Evolutionary conservation across 2,329 filamentous ascomycete species (phyloP).

Genomic region (Dendrostoma leiphaemia): DNA sequence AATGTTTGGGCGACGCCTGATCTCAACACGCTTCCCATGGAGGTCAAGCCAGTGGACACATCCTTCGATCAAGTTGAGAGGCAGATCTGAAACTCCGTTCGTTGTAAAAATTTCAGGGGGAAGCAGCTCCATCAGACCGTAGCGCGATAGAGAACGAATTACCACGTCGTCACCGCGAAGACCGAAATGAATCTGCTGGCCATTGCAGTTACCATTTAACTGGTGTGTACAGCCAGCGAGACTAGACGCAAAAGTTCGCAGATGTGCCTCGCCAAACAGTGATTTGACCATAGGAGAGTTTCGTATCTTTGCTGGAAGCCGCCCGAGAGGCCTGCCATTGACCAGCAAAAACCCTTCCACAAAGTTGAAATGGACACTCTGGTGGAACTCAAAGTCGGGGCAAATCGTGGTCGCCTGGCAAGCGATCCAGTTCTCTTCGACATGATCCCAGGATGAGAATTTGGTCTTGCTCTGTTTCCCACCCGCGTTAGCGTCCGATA

Average conservation of each 20-base stretch:
- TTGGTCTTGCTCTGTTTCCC: not conserved
- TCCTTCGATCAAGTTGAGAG: slow-evolving; percentile 43
- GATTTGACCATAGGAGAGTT: slow-evolving; percentile 39
- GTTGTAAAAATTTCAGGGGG: slow-evolving; percentile 30
- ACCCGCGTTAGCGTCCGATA: slow-evolving; percentile 22
- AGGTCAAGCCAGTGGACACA: slow-evolving; percentile 63
- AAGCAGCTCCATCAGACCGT: slow-evolving; percentile 32
- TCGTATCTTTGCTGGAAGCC: slow-evolving; percentile 51
- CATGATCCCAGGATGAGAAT: not conserved
- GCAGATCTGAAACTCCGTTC: slow-evolving; percentile 43
- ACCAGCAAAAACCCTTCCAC: slow-evolving; percentile 35
- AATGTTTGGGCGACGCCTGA: slow-evolving; percentile 40
- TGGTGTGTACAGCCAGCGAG: slow-evolving; percentile 52
- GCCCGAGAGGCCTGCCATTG: slow-evolving; percentile 34
- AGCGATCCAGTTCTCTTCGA: slow-evolving; percentile 31
- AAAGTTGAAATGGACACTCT: slow-evolving; percentile 33
- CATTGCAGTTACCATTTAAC: slow-evolving; percentile 31
- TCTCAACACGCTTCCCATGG: slow-evolving; percentile 39
- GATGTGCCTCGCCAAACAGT: slow-evolving; percentile 49
- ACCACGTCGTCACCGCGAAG: slow-evolving; percentile 37
- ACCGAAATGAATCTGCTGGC: slow-evolving; percentile 54
- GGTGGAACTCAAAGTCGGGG: slow-evolving; percentile 1
- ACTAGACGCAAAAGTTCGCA: slow-evolving; percentile 51
- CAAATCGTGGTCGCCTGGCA: slow-evolving; percentile 20
- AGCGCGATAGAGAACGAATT: slow-evolving; percentile 37